A percentile compares a stretch with the other conserved stretches of the same genome.
Evolutionary conservation across 169 alveolate species (phyloP).

Genomic region (Plasmodium vinckei): DNA sequence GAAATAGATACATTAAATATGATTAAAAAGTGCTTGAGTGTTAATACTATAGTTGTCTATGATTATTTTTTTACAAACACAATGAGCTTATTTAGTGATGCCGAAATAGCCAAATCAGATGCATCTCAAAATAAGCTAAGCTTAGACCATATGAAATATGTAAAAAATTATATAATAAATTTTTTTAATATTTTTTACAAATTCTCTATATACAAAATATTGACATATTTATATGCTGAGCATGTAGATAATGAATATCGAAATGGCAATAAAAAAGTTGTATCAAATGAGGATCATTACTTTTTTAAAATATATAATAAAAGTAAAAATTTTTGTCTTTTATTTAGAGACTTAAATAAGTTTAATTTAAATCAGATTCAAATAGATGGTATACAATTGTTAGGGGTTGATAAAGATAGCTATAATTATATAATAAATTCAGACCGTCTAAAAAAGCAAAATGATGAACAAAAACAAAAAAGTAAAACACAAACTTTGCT

Average conservation of each 20-base stretch:
- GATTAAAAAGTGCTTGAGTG: constrained; percentile 11
- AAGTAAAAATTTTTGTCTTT: constrained; percentile 26
- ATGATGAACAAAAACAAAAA: constrained; percentile 1
- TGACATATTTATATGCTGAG: constrained; percentile 48
- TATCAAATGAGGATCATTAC: constrained; percentile 7
- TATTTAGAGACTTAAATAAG: background rate
- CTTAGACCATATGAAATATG: background rate
- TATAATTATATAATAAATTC: constrained; percentile 31
- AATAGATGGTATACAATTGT: constrained; percentile 30
- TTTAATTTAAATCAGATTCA: constrained; percentile 29
- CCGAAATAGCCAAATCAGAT: too few species aligned
- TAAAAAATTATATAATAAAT: background rate
- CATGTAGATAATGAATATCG: constrained; percentile 54
- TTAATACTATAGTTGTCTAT: constrained; percentile 26
- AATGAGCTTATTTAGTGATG: background rate
- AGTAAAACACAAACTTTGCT: background rate
- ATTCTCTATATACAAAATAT: constrained; percentile 10
- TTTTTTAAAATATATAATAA: constrained; percentile 44
- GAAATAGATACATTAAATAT: constrained; percentile 1
- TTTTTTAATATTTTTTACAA: constrained; percentile 12
- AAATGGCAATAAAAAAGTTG: background rate
- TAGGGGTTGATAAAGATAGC: constrained; percentile 49
- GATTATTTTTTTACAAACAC: constrained; percentile 43
- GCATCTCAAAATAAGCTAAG: too few species aligned
- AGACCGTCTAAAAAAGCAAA: constrained; percentile 27